Conservation (phyloP, 441 rosid genomes). For the Gossypium aridum region DNA sequence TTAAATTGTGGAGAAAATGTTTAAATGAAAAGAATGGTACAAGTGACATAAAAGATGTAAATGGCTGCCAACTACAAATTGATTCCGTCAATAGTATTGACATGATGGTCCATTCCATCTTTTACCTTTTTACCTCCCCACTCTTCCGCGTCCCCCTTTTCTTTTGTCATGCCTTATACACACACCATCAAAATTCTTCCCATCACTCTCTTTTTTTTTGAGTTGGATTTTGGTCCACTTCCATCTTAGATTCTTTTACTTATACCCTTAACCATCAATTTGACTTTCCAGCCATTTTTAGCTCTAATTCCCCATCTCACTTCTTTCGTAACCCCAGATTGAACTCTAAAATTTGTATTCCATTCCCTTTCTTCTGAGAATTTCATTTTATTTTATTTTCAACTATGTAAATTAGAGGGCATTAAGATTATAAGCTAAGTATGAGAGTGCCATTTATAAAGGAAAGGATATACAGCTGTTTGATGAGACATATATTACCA, state of each 20-base stretch:
- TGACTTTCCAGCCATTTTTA: not conserved
- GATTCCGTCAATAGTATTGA: not conserved
- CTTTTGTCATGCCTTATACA: not conserved
- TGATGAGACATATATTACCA: constrained; percentile 6
- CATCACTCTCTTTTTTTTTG: not conserved
- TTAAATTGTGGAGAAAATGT: not conserved
- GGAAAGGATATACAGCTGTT: constrained; percentile 4
- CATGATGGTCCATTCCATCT: constrained; percentile 4
- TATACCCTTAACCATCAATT: not conserved
- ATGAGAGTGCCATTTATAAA: not conserved
- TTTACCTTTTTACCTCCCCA: not conserved
- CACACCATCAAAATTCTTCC: not conserved
- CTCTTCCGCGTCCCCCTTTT: constrained; percentile 8
- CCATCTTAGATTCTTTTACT: not conserved
- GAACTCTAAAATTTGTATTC: too few relatives aligned
- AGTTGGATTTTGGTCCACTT: constrained; percentile 1
- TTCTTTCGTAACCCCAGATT: not conserved
- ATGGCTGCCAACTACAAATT: constrained; percentile 3
- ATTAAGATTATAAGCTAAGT: not conserved
- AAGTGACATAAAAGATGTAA: not conserved
- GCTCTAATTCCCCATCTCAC: not conserved
- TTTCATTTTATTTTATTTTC: too few relatives aligned
- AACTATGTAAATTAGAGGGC: not conserved
- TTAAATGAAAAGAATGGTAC: not conserved
- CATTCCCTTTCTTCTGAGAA: too few relatives aligned